Evolutionary conservation across 768 basidiomycete species (phyloP).

Genomic region (Arthromyces matolae): DNA sequence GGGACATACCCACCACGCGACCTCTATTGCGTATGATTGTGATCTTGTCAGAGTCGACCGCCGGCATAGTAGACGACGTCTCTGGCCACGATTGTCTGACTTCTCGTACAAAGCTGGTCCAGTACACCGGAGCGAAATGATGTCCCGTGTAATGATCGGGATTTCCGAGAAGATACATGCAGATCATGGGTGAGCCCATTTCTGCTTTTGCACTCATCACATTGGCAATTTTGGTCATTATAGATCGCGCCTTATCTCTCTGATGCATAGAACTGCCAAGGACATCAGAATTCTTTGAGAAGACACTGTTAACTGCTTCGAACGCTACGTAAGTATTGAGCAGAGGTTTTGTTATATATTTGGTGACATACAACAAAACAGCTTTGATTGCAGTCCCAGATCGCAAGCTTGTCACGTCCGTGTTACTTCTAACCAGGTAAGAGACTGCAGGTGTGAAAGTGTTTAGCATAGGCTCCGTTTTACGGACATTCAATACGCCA

Average conservation of each 20-base stretch:
- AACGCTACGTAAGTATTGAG: conserved; percentile 39
- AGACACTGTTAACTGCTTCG: conserved; percentile 24
- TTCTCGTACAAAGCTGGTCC: conserved; percentile 29
- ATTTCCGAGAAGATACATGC: conserved; percentile 29
- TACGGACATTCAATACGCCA: conserved; percentile 28
- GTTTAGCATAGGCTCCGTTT: conserved; percentile 35
- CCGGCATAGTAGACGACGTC: too few relatives aligned
- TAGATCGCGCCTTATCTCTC: conserved; percentile 22
- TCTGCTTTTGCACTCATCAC: conserved; percentile 31
- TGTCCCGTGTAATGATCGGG: conserved; percentile 40
- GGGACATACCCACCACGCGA: conserved; percentile 20
- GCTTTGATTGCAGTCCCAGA: conserved; percentile 39
- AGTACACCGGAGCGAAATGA: conserved; percentile 30
- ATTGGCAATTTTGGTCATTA: conserved; percentile 37
- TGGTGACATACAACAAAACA: conserved; percentile 34
- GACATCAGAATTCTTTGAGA: conserved; percentile 22
- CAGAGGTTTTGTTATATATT: conserved; percentile 40
- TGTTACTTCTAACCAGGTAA: conserved; percentile 35
- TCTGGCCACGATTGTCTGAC: conserved; percentile 15
- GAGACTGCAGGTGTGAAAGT: conserved; percentile 26
- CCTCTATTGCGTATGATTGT: conserved; percentile 16
- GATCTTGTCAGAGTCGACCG: conserved; percentile 22
- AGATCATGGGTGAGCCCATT: conserved; percentile 35
- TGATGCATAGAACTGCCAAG: conserved; percentile 10
- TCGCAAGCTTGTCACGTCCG: conserved; percentile 34